phyloP scores from a whole-genome alignment of 73 alveolate genomes.

The Urostyla sp. region DNA sequence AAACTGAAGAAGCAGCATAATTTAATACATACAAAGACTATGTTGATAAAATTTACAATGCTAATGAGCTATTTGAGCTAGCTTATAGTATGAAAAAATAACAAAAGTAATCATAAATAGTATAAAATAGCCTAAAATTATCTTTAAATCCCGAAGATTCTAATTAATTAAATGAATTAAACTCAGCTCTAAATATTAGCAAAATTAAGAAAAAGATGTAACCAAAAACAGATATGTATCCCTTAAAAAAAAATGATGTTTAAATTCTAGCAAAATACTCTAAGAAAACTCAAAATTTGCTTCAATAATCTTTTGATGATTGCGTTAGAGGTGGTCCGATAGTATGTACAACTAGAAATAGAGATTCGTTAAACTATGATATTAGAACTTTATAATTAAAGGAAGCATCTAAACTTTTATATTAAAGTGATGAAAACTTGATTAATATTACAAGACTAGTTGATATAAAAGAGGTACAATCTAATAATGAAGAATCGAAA shows the following conservation, averaged over 20 bases:
- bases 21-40: neutral
- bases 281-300: conserved; percentile 17
- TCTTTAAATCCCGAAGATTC: neutral
- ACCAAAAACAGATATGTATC: neutral
- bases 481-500: neutral
- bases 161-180: neutral
- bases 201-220: neutral
- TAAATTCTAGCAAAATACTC: neutral
- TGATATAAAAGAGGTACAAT: neutral
- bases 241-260: neutral
- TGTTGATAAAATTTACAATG: neutral
- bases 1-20: neutral
- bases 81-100: conserved; percentile 7
- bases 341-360: neutral
- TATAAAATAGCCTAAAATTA: neutral
- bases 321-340: neutral
- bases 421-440: neutral
- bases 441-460: neutral
- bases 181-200: conserved; percentile 13
- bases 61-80: conserved; percentile 38
- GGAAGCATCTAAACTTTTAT: neutral
- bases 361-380: neutral
- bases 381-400: neutral
- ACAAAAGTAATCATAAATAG: neutral
- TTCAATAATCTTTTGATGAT: conserved; percentile 4